These are phyloP conservation scores for Trichoderma harzianum DNA, from an alignment of 2,329 filamentous ascomycete genomes.

Conservation along the genomic window DNA sequence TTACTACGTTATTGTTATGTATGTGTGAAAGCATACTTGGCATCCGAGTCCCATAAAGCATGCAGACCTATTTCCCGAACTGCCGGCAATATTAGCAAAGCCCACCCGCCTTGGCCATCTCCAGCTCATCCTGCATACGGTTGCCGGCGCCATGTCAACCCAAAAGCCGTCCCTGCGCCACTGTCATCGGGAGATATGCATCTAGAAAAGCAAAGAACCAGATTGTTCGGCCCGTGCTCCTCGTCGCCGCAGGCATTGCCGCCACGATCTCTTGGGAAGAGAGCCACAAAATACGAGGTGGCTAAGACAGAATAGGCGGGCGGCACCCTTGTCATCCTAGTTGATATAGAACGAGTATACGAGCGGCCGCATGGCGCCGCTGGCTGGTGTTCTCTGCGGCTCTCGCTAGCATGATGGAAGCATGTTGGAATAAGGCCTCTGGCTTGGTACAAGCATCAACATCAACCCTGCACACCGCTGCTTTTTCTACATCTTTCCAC, in stretches of 20 bases:
- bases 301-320: background rate
- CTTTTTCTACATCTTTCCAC: background rate
- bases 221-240: background rate
- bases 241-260: background rate
- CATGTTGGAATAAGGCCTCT: background rate
- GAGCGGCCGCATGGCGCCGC: background rate
- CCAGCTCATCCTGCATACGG: background rate
- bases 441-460: background rate
- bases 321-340: background rate
- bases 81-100: background rate
- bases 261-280: background rate
- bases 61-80: background rate
- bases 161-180: background rate
- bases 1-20: background rate
- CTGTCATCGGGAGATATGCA: background rate
- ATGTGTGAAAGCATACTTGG: background rate
- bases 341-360: background rate
- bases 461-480: background rate
- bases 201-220: background rate
- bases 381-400: background rate
- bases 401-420: background rate
- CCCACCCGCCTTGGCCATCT: background rate
- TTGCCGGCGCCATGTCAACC: background rate
- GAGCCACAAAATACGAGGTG: slow-evolving; percentile 6
- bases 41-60: background rate